Evolutionary conservation across 495 filamentous ascomycete genomes (phyloP).

Genomic region (Chaetomium tenue): DNA sequence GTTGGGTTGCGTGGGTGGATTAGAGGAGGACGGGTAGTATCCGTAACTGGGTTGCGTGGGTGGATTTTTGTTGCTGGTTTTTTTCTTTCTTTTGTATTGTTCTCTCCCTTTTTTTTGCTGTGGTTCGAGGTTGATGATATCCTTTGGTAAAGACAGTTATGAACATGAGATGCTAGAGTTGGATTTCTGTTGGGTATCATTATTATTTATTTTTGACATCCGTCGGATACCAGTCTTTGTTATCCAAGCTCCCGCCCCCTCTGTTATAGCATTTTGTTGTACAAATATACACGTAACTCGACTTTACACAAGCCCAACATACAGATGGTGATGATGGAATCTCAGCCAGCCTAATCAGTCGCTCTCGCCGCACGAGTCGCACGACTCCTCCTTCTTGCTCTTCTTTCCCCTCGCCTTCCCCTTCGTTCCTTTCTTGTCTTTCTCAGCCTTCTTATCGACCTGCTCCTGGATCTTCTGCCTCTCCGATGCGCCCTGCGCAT

Average conservation of each 20-base stretch:
- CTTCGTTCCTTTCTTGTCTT: constrained; percentile 53
- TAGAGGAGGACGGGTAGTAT: too few species aligned
- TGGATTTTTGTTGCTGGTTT: neutral
- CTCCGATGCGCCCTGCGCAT: constrained; percentile 63
- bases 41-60: too few species aligned
- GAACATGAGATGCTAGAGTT: constrained; percentile 1
- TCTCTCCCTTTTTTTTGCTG: neutral
- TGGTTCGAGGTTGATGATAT: constrained; percentile 20
- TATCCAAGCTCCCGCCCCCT: neutral
- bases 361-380: constrained; percentile 31
- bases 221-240: neutral
- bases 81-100: constrained; percentile 5
- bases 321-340: neutral
- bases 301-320: neutral
- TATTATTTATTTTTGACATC: constrained; percentile 7
- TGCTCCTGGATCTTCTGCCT: constrained; percentile 72
- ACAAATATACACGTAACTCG: neutral
- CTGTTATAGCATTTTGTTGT: neutral
- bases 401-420: constrained; percentile 33
- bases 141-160: constrained; percentile 8
- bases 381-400: constrained; percentile 40
- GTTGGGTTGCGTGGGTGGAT: too few species aligned
- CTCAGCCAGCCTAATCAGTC: constrained; percentile 35
- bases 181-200: constrained; percentile 14
- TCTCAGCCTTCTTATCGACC: constrained; percentile 58